Evolutionary conservation across 31 red algal species (phyloP).

Genomic region (Asparagopsis taxiformis): DNA sequence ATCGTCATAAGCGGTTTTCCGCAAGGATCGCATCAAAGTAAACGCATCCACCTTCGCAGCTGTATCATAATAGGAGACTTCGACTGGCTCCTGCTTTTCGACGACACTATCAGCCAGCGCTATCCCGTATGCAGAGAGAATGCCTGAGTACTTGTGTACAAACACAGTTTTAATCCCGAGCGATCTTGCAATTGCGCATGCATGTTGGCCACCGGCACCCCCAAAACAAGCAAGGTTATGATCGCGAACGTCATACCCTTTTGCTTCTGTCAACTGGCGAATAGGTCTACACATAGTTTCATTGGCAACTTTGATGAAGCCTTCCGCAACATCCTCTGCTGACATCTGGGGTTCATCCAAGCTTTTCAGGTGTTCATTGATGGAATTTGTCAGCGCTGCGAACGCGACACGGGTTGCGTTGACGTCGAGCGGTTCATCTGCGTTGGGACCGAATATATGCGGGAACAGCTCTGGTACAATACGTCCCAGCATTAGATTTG

Average conservation of each 20-base stretch:
- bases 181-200: conserved; percentile 78
- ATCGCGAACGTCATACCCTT: conserved; percentile 78
- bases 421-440: conserved; percentile 82
- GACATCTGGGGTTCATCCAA: conserved; percentile 31
- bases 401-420: conserved; percentile 74
- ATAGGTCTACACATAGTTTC: conserved; percentile 98
- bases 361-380: conserved; percentile 44
- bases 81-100: conserved; percentile 81
- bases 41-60: conserved; percentile 12
- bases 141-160: conserved; percentile 90
- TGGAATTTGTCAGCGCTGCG: conserved; percentile 26
- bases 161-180: conserved; percentile 84
- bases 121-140: conserved; percentile 96
- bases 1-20: not conserved
- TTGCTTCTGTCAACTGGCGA: conserved; percentile 83
- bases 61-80: conserved; percentile 23
- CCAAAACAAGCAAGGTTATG: conserved; percentile 93
- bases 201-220: conserved; percentile 98
- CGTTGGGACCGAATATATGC: conserved; percentile 84
- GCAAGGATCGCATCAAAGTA: conserved; percentile 7
- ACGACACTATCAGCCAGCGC: conserved; percentile 89
- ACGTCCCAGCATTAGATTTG: conserved; percentile 88
- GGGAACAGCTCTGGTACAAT: conserved; percentile 89
- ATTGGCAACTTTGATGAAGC: conserved; percentile 93
- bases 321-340: conserved; percentile 83